A percentile compares a stretch with the other conserved stretches of the same genome.
Conservation (phyloP, 1,139 yeast species). For the Arxiozyma heterogenica region DNA sequence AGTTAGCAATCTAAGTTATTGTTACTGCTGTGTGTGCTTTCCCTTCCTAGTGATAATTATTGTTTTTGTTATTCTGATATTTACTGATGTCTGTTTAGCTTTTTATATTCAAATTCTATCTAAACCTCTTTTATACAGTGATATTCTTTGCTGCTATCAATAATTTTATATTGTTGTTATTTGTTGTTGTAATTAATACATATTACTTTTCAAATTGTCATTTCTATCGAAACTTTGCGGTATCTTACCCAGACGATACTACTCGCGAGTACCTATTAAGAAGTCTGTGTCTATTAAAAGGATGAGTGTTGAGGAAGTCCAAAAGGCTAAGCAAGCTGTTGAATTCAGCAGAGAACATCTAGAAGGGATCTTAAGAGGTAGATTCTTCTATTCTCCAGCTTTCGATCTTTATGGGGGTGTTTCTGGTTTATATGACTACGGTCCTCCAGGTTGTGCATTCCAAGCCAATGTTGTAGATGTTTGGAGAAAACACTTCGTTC, state of each 20-base stretch:
- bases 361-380: conserved; percentile 85
- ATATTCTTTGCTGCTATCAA: neutral
- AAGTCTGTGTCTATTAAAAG: conserved; percentile 23
- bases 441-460: conserved; percentile 99
- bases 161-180: neutral
- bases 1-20: neutral
- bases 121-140: too few species aligned
- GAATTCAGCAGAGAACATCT: conserved; percentile 74
- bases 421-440: conserved; percentile 94
- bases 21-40: neutral
- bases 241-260: conserved; percentile 18
- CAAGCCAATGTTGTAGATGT: conserved; percentile 90
- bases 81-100: too few species aligned
- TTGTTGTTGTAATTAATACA: neutral
- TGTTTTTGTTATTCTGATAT: neutral
- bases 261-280: conserved; percentile 18
- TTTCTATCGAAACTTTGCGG: conserved; percentile 8
- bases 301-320: conserved; percentile 29
- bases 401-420: conserved; percentile 98
- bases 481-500: conserved; percentile 96
- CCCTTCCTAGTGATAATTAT: neutral
- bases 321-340: conserved; percentile 35
- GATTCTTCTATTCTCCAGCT: conserved; percentile 96
- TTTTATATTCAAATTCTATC: neutral
- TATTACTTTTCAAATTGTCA: conserved; percentile 18